Evolutionary conservation across 306 rosid genomes (phyloP), one percentile per base, ranked within the genome.

Genomic region (Gynostemma pentaphyllum): DNA sequence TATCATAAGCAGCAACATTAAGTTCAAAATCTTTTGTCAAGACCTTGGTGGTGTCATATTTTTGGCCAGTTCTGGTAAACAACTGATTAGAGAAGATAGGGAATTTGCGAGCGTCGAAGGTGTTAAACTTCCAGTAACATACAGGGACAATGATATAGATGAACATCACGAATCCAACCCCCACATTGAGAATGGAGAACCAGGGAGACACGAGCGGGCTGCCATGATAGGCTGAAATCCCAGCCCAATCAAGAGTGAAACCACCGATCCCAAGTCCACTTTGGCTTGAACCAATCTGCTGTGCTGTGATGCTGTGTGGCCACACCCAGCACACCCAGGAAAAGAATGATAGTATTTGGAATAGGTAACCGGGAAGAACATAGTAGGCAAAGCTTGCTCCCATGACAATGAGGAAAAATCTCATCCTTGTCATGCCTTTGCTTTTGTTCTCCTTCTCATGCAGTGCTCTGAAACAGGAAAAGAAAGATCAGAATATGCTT

Each of bases 251-350:
- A n/a, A 94, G 45, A 9, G 83, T 86, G 82, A 94, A 94, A 24
- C 94, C 97, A 54, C 99, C 99, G 30, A 88, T 27, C 2, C 99
- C 99, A 5, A 94, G 95, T 49, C 95, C 99, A 54, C 83, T 77
- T 74, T 82, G 79, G 65, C 89, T 89, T 28, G 99, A 94, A 4
- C 99, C 99, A 10, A 94, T 34, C 76, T 94, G 99, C 57, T 94
- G 99, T 60, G 99, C 99, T 0, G 99, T 94, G 77, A 94, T 82
- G 56, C 50, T 94, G 68, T 75, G 79, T 4, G 99, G 99, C 94
- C 95, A 88, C 23, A 78, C 94, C 90, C 95, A 94, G 81, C 99
- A 94, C 3, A 94, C 78, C 99, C 99, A 94, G 16, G 99, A 94
- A 76, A 94, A 94, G 89, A 88, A 94, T 57, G 99, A 78, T 62